These are phyloP conservation scores for Taiozyma sp. DNA, from an alignment of 1,139 yeast genomes.

Conservation along the genomic window DNA sequence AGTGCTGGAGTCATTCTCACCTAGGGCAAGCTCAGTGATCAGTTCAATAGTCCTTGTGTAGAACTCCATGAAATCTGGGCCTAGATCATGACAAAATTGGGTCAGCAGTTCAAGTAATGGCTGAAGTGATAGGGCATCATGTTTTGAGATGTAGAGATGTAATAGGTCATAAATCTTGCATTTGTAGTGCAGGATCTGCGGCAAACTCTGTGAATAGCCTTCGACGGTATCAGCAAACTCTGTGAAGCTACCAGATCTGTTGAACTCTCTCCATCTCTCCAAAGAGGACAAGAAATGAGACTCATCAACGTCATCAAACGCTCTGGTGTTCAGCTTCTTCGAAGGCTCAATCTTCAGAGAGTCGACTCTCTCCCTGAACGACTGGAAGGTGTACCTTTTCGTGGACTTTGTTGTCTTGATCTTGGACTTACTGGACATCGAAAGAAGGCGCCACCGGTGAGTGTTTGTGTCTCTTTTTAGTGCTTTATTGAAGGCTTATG, in stretches of 20 bases:
- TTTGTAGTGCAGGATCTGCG: slow-evolving; percentile 77
- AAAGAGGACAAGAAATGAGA: slow-evolving; percentile 79
- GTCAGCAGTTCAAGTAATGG: slow-evolving; percentile 78
- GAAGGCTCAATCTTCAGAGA: slow-evolving; percentile 82
- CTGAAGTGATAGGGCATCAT: slow-evolving; percentile 72
- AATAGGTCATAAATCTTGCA: slow-evolving; percentile 53
- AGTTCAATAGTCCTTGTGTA: slow-evolving; percentile 50
- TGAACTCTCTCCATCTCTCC: slow-evolving; percentile 86
- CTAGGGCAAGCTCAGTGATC: slow-evolving; percentile 48
- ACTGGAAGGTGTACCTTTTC: slow-evolving; percentile 60
- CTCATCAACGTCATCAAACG: slow-evolving; percentile 65
- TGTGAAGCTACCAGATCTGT: slow-evolving; percentile 69
- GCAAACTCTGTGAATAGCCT: slow-evolving; percentile 60
- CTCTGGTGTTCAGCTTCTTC: slow-evolving; percentile 55
- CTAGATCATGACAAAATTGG: slow-evolving; percentile 89
- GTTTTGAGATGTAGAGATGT: slow-evolving; percentile 41
- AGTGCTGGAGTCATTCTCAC: slow-evolving; percentile 52
- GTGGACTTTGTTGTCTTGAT: slow-evolving; percentile 45
- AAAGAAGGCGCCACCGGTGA: not conserved
- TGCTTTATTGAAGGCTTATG: not conserved
- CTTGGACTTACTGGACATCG: slow-evolving; percentile 22
- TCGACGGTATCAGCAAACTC: slow-evolving; percentile 57
- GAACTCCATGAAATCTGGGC: slow-evolving; percentile 76
- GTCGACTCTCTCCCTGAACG: slow-evolving; percentile 83
- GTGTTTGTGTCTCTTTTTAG: not conserved